These are phyloP conservation scores for Agrostemma githago DNA, from an alignment of 148 eudicot genomes.

Conservation along the genomic window DNA sequence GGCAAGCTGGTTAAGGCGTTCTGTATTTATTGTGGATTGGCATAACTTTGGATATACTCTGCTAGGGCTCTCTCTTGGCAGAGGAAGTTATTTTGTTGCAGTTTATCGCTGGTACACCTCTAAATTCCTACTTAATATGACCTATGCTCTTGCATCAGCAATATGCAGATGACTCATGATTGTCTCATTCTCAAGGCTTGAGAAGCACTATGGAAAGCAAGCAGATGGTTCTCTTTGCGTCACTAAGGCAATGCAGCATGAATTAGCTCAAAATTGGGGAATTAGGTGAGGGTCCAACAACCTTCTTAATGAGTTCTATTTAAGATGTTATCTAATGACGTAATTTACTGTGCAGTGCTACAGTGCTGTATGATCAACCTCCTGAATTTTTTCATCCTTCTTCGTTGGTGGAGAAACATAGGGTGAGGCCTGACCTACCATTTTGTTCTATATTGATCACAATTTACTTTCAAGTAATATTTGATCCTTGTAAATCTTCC, in stretches of 20 bases:
- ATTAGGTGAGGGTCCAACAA: constrained; percentile 46
- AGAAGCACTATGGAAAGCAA: constrained; percentile 80
- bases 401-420: constrained; percentile 76
- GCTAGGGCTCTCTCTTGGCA: constrained; percentile 82
- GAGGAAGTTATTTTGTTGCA: constrained; percentile 77
- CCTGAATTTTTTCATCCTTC: constrained; percentile 88
- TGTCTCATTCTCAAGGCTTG: constrained; percentile 47
- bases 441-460: neutral
- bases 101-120: constrained; percentile 66
- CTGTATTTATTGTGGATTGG: constrained; percentile 83
- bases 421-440: constrained; percentile 33
- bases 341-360: constrained; percentile 42
- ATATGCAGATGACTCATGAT: constrained; percentile 17
- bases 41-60: constrained; percentile 97
- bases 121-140: constrained; percentile 4
- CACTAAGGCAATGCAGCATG: constrained; percentile 96
- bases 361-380: constrained; percentile 91
- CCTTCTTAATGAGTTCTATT: neutral
- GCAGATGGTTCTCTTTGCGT: constrained; percentile 95
- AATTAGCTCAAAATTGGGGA: constrained; percentile 91
- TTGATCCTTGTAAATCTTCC: constrained; percentile 22
- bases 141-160: constrained; percentile 1
- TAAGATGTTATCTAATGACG: constrained; percentile 9
- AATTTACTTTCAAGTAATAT: neutral
- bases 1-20: constrained; percentile 84